Percentiles rank a stretch among this genome's conserved stretches.
Evolutionary conservation across 2,329 filamentous ascomycete species (phyloP).

Genomic region (Hawksworthiomyces lignivorus): DNA sequence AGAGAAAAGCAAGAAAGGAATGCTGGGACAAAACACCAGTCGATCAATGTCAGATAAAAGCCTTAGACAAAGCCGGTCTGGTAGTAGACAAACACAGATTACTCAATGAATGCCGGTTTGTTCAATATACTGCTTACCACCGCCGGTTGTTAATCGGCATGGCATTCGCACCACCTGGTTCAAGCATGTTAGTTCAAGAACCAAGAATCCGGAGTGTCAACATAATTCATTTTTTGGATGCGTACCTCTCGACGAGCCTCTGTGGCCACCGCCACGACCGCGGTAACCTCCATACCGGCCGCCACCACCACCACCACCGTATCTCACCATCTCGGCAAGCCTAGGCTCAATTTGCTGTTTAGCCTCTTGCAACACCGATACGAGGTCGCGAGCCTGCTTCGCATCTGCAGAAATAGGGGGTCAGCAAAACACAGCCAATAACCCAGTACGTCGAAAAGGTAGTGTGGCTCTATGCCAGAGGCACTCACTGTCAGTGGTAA

Average conservation of each 20-base stretch:
- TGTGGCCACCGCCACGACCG: conserved; percentile 43
- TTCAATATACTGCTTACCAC: conserved; percentile 45
- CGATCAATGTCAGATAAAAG: too few relatives aligned
- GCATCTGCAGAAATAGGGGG: conserved; percentile 47
- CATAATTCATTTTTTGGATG: too few relatives aligned
- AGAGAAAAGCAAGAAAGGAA: too few relatives aligned
- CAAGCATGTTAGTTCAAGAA: background rate
- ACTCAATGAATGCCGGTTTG: too few relatives aligned
- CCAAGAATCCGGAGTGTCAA: background rate
- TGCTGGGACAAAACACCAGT: too few relatives aligned
- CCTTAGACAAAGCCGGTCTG: too few relatives aligned
- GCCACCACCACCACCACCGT: conserved; percentile 73
- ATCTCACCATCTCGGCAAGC: conserved; percentile 92
- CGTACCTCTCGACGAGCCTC: conserved; percentile 32
- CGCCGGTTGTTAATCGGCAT: conserved; percentile 42
- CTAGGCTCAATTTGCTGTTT: conserved; percentile 98
- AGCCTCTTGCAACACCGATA: conserved; percentile 85
- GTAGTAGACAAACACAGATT: too few relatives aligned
- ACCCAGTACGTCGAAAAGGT: background rate
- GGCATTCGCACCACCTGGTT: conserved; percentile 36
- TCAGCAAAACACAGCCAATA: background rate
- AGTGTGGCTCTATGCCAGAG: background rate
- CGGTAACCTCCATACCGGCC: conserved; percentile 67
- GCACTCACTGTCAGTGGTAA: conserved; percentile 96
- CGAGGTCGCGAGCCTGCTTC: conserved; percentile 94